Base-by-base conservation (phyloP, 495 filamentous ascomycete species). In the Platismatia glauca region DNA sequence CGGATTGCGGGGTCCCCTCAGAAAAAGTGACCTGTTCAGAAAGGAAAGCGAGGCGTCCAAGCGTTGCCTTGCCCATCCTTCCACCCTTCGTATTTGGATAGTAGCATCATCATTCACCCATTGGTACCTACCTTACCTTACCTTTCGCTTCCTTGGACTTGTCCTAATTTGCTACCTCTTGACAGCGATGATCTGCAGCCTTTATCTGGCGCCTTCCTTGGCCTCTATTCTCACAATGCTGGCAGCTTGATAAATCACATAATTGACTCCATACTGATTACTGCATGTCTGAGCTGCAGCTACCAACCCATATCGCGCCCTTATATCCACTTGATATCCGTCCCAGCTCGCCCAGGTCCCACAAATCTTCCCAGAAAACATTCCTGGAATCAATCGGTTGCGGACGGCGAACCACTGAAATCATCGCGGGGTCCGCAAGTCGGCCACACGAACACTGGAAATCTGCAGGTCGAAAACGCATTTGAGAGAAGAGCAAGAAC, bases 1-100 rank as follows among this genome's bases (percentile, higher is more conserved):
- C n/a, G n/a, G n/a, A n/a, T n/a, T 48, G 44, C 44, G 44, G 44
- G 44, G 44, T 48, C 44, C 44, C 44, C 44, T 48, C 44, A 48
- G 20, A 24, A 27, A 48, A 48, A 24, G 44, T 24, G 44, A 48
- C n/a, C 44, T 48, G 3, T 27, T 24, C 6, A 52, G 4, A 3
- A 31, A 52, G 18, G 8, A 27, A 12, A 6, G 31, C 27, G 0
- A 29, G 24, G 11, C 27, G 5, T 31, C 24, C 13, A 48, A 48
- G 0, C n/a, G 5, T 48, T 27, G 48, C 48, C 48, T 29, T 31
- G 48, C 48, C 24, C n/a, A 22, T 48, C 44, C 9, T 39, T n/a
- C n/a, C n/a, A n/a, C n/a, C n/a, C n/a, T n/a, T n/a, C n/a, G n/a
- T n/a, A n/a, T n/a, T n/a, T n/a, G n/a, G n/a, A n/a, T n/a, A n/a